These are phyloP conservation scores for Physocladia obscura DNA, from an alignment of 192 early-diverging fungal genomes.

Conservation along the genomic window DNA sequence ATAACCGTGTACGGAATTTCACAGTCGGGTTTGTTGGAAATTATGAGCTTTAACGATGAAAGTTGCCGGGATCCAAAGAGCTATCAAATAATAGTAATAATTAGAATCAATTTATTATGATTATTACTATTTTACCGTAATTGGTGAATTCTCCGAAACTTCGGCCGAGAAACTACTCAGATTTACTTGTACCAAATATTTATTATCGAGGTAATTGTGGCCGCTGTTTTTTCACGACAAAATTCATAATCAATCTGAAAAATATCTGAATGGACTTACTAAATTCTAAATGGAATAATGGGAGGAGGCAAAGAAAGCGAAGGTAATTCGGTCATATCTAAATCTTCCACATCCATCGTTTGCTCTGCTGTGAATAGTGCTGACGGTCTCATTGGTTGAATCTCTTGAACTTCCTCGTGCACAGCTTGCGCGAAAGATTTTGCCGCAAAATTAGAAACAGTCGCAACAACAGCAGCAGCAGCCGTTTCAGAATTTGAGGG, in stretches of 20 bases:
- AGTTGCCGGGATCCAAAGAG: slow-evolving; percentile 51
- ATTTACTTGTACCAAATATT: slow-evolving; percentile 80
- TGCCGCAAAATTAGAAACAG: neutral
- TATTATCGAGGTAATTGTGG: slow-evolving; percentile 93
- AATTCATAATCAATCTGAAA: neutral
- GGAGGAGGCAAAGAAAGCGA: slow-evolving; percentile 94
- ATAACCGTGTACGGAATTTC: slow-evolving; percentile 90
- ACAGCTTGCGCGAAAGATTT: neutral
- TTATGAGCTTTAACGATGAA: slow-evolving; percentile 79
- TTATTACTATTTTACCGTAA: slow-evolving; percentile 21
- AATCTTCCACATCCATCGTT: slow-evolving; percentile 44
- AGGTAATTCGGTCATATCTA: slow-evolving; percentile 88
- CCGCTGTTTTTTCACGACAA: slow-evolving; percentile 50
- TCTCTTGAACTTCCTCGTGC: slow-evolving; percentile 20
- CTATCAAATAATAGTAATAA: neutral
- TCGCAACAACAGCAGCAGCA: neutral
- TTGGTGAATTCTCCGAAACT: slow-evolving; percentile 26
- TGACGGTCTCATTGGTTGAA: slow-evolving; percentile 52
- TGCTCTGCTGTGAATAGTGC: slow-evolving; percentile 39
- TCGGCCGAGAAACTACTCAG: slow-evolving; percentile 27
- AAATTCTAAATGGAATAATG: slow-evolving; percentile 96
- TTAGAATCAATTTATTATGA: neutral
- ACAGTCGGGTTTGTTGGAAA: slow-evolving; percentile 82
- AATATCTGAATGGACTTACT: slow-evolving; percentile 43
- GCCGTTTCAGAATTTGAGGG: neutral